These are phyloP conservation scores for Pseudocercospora macadamiae DNA, from an alignment of 2,329 filamentous ascomycete genomes.

Conservation along the genomic window DNA sequence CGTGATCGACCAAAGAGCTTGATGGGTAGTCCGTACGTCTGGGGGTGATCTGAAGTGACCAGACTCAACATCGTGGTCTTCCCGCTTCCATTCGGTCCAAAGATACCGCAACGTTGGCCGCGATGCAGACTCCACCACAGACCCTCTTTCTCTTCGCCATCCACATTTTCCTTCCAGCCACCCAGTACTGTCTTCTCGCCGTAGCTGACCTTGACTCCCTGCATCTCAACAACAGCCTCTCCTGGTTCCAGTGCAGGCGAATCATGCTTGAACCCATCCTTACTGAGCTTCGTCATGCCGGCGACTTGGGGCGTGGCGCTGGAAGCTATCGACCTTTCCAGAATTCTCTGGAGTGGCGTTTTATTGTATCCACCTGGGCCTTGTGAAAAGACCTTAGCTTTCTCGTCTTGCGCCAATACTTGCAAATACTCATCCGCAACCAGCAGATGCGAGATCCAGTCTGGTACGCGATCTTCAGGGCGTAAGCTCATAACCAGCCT, in stretches of 20 bases:
- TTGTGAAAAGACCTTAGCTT: constrained; percentile 55
- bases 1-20: constrained; percentile 81
- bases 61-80: constrained; percentile 94
- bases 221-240: constrained; percentile 82
- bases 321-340: background rate
- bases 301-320: background rate
- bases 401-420: constrained; percentile 67
- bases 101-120: constrained; percentile 87
- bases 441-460: constrained; percentile 86
- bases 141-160: constrained; percentile 56
- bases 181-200: constrained; percentile 76
- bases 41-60: constrained; percentile 93
- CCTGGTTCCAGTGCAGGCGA: constrained; percentile 47
- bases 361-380: background rate
- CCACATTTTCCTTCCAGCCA: constrained; percentile 68
- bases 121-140: constrained; percentile 81
- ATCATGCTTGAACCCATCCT: constrained; percentile 33
- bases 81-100: constrained; percentile 90
- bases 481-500: constrained; percentile 76
- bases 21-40: constrained; percentile 87
- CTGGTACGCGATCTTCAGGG: constrained; percentile 83
- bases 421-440: constrained; percentile 70
- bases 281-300: constrained; percentile 24
- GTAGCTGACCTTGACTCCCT: constrained; percentile 80
- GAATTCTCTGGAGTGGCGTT: background rate